These are phyloP conservation scores for Pleurotus djamor DNA, from an alignment of 768 basidiomycete species.

Conservation along the genomic window DNA sequence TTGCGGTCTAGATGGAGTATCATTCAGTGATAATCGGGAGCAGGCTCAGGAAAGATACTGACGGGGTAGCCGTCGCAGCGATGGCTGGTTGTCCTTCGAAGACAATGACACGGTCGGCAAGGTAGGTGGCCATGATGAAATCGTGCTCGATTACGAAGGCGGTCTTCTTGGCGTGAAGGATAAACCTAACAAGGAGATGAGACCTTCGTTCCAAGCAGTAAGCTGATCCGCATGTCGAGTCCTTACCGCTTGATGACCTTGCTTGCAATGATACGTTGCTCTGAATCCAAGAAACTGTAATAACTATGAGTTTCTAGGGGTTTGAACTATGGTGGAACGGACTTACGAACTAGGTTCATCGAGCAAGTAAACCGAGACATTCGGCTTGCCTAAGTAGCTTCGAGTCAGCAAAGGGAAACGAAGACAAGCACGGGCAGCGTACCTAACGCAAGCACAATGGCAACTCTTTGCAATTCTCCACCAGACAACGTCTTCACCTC, in stretches of 20 bases:
- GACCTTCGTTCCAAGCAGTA: neutral
- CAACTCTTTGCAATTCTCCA: conserved; percentile 97
- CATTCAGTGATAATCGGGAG: neutral
- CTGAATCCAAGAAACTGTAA: conserved; percentile 92
- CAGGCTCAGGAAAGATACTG: conserved; percentile 25
- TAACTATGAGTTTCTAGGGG: neutral
- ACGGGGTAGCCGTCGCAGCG: conserved; percentile 89
- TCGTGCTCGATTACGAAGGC: conserved; percentile 99
- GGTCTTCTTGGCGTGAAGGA: conserved; percentile 95
- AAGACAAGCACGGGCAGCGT: conserved; percentile 10
- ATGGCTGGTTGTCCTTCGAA: conserved; percentile 88
- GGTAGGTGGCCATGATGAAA: conserved; percentile 99
- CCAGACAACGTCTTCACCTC: conserved; percentile 98
- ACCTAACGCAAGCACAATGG: conserved; percentile 92
- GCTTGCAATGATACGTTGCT: conserved; percentile 97
- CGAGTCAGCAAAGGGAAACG: conserved; percentile 10
- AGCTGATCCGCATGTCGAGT: neutral
- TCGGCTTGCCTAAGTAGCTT: conserved; percentile 55
- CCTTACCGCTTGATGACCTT: conserved; percentile 94
- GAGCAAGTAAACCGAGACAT: conserved; percentile 87
- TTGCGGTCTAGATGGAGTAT: conserved; percentile 64
- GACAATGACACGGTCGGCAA: conserved; percentile 96
- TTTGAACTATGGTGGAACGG: neutral
- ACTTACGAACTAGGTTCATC: conserved; percentile 87
- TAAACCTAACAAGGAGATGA: conserved; percentile 52